Percentiles rank a stretch among this genome's conserved stretches.
phyloP scores from a whole-genome alignment of 176 grass and related monocot genomes.

The Oryza brachyantha region DNA sequence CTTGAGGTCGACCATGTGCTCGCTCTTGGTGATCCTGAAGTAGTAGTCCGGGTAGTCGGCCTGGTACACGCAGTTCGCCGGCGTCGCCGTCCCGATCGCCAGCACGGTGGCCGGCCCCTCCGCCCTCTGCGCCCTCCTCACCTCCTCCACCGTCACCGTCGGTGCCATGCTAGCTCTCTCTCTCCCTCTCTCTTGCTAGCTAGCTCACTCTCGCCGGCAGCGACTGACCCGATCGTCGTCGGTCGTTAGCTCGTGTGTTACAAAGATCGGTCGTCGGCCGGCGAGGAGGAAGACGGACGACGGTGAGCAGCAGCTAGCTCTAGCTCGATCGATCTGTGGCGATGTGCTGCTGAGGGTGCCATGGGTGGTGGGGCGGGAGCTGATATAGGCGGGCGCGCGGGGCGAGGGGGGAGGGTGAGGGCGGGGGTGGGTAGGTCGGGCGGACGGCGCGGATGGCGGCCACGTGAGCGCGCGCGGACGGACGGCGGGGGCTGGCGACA shows the following conservation, averaged over 20 bases:
- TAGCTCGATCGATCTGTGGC: no score
- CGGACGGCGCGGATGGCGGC: conserved; percentile 71
- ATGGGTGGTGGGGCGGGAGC: neutral
- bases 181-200: no score
- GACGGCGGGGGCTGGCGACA: neutral
- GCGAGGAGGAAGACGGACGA: neutral
- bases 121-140: conserved; percentile 69
- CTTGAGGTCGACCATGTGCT: conserved; percentile 88
- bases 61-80: conserved; percentile 75
- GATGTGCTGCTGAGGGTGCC: neutral
- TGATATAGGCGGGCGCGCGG: neutral
- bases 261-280: no score
- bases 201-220: neutral
- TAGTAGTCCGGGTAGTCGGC: conserved; percentile 95
- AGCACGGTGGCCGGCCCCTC: conserved; percentile 74
- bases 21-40: conserved; percentile 91
- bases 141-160: conserved; percentile 60
- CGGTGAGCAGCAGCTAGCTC: neutral
- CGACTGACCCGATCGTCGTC: no score
- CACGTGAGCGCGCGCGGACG: conserved; percentile 24
- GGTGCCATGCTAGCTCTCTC: neutral
- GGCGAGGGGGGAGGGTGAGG: accelerated
- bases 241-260: no score
- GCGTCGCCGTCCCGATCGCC: conserved; percentile 86
- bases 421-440: conserved; percentile 46